Conservation (phyloP, 768 basidiomycete genomes). For the Boletus coccyginus region DNA sequence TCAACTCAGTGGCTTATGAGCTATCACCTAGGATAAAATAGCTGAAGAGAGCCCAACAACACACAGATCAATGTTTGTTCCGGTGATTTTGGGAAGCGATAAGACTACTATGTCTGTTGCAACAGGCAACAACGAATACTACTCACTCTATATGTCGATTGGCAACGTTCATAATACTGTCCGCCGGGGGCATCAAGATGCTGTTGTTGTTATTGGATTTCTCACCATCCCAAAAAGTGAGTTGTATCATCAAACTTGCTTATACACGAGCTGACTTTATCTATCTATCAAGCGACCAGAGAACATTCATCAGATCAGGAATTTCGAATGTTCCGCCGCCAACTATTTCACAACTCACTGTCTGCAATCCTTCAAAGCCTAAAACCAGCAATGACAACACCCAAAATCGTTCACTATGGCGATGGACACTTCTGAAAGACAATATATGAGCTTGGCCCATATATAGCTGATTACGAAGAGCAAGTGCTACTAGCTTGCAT, state of each 20-base stretch:
- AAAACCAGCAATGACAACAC: background rate
- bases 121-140: too few species aligned
- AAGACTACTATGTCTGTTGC: too few species aligned
- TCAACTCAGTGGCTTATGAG: too few species aligned
- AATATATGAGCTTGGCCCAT: background rate
- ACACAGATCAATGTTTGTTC: background rate
- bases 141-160: too few species aligned
- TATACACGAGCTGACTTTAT: background rate
- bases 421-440: background rate
- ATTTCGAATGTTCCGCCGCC: background rate
- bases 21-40: slow-evolving; percentile 21
- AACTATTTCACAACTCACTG: background rate
- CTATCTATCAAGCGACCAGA: background rate
- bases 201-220: background rate
- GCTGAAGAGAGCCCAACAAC: slow-evolving; percentile 3
- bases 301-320: background rate
- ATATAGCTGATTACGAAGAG: background rate
- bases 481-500: background rate
- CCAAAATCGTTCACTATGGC: background rate
- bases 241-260: background rate
- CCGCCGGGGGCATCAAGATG: background rate
- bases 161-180: too few species aligned
- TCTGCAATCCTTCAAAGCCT: background rate
- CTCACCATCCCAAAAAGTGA: background rate
- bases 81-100: too few species aligned